Conservation (phyloP, 192 early-diverging fungal species). For the Mortierella claussenii region DNA sequence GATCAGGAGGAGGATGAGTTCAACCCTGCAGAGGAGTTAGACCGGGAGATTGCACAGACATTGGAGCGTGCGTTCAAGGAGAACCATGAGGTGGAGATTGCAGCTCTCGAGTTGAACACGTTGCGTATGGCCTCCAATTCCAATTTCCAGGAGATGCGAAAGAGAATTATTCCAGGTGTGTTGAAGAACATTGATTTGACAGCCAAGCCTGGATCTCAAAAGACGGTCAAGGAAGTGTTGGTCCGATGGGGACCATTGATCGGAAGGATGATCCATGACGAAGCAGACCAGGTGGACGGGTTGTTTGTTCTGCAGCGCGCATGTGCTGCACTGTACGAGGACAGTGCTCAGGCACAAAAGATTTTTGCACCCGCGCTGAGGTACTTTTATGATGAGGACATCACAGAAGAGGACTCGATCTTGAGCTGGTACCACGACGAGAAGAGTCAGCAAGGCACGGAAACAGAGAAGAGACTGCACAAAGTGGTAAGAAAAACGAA, state of each 20-base stretch:
- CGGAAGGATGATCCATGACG: constrained; percentile 69
- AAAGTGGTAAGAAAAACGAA: constrained; percentile 66
- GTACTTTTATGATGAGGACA: constrained; percentile 80
- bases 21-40: constrained; percentile 72
- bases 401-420: constrained; percentile 85
- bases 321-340: background rate
- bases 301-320: constrained; percentile 59
- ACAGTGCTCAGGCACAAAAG: constrained; percentile 43
- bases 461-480: constrained; percentile 56
- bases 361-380: constrained; percentile 71
- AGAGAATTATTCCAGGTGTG: constrained; percentile 77
- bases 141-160: constrained; percentile 81
- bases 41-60: constrained; percentile 76
- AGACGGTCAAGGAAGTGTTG: constrained; percentile 56
- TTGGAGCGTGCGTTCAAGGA: constrained; percentile 86
- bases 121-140: constrained; percentile 89
- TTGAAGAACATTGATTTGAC: constrained; percentile 68
- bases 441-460: constrained; percentile 52
- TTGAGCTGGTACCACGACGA: constrained; percentile 76
- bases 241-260: constrained; percentile 79
- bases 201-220: constrained; percentile 32
- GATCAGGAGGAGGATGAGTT: constrained; percentile 62
- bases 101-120: constrained; percentile 86
- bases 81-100: constrained; percentile 75
- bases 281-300: constrained; percentile 81